A percentile compares a stretch with the other conserved stretches of the same genome.
These are phyloP conservation scores for Pyricularia pennisetigena DNA, from an alignment of 2,329 filamentous ascomycete genomes.

Conservation along the genomic window DNA sequence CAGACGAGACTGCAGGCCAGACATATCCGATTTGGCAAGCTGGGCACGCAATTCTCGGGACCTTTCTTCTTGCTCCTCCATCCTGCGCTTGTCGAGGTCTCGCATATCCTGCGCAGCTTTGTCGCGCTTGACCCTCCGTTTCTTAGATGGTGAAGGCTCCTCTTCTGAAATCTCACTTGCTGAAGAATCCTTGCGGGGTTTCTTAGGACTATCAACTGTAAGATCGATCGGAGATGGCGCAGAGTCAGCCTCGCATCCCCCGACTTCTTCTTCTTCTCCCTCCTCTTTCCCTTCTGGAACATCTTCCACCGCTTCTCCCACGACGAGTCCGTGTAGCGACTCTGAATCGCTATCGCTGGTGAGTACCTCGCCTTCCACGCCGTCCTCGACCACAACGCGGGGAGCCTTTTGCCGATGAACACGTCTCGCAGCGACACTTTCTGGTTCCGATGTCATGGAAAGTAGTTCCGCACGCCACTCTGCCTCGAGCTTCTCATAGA, in stretches of 20 bases:
- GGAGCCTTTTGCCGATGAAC: background rate
- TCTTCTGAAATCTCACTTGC: slow-evolving; percentile 13
- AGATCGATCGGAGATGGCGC: background rate
- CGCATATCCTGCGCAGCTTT: slow-evolving; percentile 42
- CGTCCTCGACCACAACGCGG: slow-evolving; percentile 29
- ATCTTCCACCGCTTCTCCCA: slow-evolving; percentile 25
- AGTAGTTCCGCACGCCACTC: slow-evolving; percentile 40
- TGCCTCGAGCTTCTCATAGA: slow-evolving; percentile 49
- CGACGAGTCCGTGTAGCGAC: slow-evolving; percentile 37
- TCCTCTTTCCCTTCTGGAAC: background rate
- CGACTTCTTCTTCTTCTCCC: background rate
- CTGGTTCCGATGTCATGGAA: slow-evolving; percentile 11
- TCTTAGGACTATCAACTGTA: background rate
- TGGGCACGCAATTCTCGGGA: slow-evolving; percentile 33
- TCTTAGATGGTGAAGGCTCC: slow-evolving; percentile 25
- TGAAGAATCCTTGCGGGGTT: background rate
- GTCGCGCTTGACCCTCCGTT: slow-evolving; percentile 35
- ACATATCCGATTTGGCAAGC: slow-evolving; percentile 32
- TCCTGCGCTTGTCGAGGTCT: slow-evolving; percentile 41
- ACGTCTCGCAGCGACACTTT: background rate
- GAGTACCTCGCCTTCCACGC: slow-evolving; percentile 34
- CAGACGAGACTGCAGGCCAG: slow-evolving; percentile 36
- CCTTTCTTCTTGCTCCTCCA: slow-evolving; percentile 44
- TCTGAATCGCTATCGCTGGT: slow-evolving; percentile 33
- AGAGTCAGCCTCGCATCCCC: background rate